Evolutionary conservation across 257 asterid genomes (phyloP).

Genomic region (Hygrophila difformis): DNA sequence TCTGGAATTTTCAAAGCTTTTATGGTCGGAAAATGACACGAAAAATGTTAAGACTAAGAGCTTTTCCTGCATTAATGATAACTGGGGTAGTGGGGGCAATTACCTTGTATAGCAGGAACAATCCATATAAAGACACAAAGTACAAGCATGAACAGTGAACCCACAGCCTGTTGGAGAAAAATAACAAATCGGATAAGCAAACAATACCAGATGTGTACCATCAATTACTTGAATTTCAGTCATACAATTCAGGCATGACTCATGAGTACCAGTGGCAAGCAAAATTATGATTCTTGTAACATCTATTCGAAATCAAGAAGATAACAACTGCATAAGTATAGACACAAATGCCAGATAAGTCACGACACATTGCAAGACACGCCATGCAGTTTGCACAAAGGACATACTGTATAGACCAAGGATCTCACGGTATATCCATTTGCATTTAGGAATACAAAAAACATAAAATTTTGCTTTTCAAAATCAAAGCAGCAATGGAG

Average conservation of each 20-base stretch:
- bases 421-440: neutral
- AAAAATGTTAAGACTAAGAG: no score
- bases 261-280: no score
- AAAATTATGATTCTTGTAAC: conserved; percentile 2
- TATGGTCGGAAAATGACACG: no score
- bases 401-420: neutral
- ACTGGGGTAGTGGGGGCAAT: no score
- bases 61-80: no score
- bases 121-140: conserved; percentile 67
- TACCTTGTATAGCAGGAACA: conserved; percentile 88
- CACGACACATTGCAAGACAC: neutral
- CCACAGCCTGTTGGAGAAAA: conserved; percentile 84
- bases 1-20: no score
- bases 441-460: no score
- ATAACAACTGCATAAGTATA: neutral
- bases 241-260: no score
- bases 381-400: neutral
- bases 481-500: neutral
- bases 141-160: conserved; percentile 79
- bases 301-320: neutral
- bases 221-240: no score
- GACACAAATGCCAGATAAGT: neutral
- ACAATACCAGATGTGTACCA: conserved; percentile 5
- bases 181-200: conserved; percentile 12
- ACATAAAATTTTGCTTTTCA: neutral